phyloP scores from a whole-genome alignment of 2,329 filamentous ascomycete species.

The Xylariaceae sp. region DNA sequence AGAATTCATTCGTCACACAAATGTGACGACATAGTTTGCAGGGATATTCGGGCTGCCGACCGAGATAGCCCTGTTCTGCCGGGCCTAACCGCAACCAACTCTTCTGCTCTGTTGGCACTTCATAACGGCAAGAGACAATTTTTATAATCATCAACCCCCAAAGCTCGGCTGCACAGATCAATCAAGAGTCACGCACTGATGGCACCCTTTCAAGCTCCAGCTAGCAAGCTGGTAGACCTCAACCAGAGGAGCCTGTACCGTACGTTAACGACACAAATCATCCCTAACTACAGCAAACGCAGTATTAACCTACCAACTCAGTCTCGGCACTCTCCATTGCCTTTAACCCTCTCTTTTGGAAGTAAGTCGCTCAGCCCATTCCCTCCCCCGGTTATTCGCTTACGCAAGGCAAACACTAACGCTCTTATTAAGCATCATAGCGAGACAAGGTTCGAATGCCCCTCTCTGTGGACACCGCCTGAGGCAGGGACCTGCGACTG shows the following conservation, averaged over 20 bases:
- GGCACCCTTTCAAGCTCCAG: slow-evolving; percentile 44
- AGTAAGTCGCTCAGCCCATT: slow-evolving; percentile 70
- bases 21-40: too few relatives aligned
- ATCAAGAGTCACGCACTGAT: slow-evolving; percentile 39
- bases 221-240: slow-evolving; percentile 64
- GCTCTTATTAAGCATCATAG: slow-evolving; percentile 68
- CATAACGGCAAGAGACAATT: slow-evolving; percentile 6
- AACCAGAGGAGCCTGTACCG: slow-evolving; percentile 69
- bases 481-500: neutral
- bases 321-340: slow-evolving; percentile 82
- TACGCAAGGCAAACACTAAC: slow-evolving; percentile 17
- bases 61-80: slow-evolving; percentile 17
- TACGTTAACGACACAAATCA: slow-evolving; percentile 50
- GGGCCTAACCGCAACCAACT: slow-evolving; percentile 10
- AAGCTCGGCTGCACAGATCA: neutral
- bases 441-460: slow-evolving; percentile 70
- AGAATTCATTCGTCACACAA: too few relatives aligned
- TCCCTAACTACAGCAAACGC: neutral
- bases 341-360: slow-evolving; percentile 99
- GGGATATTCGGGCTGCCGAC: too few relatives aligned
- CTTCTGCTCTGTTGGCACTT: slow-evolving; percentile 7
- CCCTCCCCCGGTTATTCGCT: neutral
- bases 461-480: slow-evolving; percentile 26
- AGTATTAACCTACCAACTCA: slow-evolving; percentile 45
- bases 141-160: neutral